phyloP scores from a whole-genome alignment of 179 eudicot genomes.

The Beta lomatogona region DNA sequence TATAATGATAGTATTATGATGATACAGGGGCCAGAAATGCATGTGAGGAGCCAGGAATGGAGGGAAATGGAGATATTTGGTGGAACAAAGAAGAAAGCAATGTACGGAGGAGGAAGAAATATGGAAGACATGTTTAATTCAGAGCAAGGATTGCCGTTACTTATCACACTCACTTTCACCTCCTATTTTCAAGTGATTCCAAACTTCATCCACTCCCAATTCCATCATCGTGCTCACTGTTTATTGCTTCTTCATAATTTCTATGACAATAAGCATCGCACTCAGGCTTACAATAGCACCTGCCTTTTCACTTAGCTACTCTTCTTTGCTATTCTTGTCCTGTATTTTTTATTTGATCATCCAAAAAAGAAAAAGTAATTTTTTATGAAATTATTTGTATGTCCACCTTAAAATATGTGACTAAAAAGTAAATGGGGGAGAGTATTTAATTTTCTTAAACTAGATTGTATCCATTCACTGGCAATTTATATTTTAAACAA shows the following conservation, averaged over 20 bases:
- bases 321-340: background rate
- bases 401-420: background rate
- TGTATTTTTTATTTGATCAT: background rate
- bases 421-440: too few relatives aligned
- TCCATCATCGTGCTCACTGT: constrained; percentile 58
- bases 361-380: background rate
- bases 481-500: too few relatives aligned
- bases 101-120: constrained; percentile 80
- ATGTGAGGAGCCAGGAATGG: constrained; percentile 41
- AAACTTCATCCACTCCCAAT: constrained; percentile 49
- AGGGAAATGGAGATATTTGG: constrained; percentile 25
- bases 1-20: too few relatives aligned
- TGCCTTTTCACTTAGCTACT: constrained; percentile 27
- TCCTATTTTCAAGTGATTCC: constrained; percentile 49
- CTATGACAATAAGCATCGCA: constrained; percentile 45
- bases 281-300: constrained; percentile 46
- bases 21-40: constrained; percentile 45
- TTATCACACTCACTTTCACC: constrained; percentile 35
- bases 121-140: constrained; percentile 75
- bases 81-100: constrained; percentile 58
- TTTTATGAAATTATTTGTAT: background rate
- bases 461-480: too few relatives aligned
- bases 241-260: constrained; percentile 37
- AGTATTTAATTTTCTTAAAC: too few relatives aligned
- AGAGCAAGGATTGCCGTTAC: constrained; percentile 50